These are phyloP conservation scores for Quercus robur DNA, from an alignment of 306 rosid genomes.

Conservation along the genomic window DNA sequence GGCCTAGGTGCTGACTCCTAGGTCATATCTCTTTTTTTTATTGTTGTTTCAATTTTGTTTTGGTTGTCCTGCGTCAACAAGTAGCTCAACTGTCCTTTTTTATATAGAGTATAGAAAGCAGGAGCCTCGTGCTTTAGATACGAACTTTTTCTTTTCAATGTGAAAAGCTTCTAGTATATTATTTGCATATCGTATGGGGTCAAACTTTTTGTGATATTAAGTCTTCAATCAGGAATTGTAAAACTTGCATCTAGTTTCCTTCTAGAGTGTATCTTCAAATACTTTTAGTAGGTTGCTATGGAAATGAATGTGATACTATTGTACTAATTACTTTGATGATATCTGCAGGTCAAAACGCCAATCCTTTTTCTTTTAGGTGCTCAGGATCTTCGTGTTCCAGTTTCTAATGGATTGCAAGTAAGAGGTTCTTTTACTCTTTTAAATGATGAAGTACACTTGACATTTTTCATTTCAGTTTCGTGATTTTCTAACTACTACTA, in stretches of 20 bases:
- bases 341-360: conserved; percentile 74
- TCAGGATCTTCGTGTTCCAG: conserved; percentile 74
- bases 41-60: too few relatives aligned
- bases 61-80: too few relatives aligned
- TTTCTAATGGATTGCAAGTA: conserved; percentile 65
- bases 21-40: too few relatives aligned
- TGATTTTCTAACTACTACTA: neutral
- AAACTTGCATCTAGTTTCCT: neutral
- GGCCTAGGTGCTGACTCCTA: too few relatives aligned
- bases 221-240: neutral
- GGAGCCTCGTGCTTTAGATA: too few relatives aligned
- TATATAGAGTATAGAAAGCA: too few relatives aligned
- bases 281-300: neutral
- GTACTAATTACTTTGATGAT: neutral
- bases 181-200: neutral
- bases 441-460: neutral
- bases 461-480: neutral
- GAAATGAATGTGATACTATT: conserved; percentile 3
- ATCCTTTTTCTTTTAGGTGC: conserved; percentile 79
- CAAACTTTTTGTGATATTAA: neutral
- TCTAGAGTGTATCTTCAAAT: neutral
- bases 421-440: conserved; percentile 21
- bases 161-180: neutral
- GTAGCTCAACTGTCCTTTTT: too few relatives aligned
- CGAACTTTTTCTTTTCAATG: neutral